Conservation (phyloP, 2,329 filamentous ascomycete species). For the Coleophoma crateriformis region DNA sequence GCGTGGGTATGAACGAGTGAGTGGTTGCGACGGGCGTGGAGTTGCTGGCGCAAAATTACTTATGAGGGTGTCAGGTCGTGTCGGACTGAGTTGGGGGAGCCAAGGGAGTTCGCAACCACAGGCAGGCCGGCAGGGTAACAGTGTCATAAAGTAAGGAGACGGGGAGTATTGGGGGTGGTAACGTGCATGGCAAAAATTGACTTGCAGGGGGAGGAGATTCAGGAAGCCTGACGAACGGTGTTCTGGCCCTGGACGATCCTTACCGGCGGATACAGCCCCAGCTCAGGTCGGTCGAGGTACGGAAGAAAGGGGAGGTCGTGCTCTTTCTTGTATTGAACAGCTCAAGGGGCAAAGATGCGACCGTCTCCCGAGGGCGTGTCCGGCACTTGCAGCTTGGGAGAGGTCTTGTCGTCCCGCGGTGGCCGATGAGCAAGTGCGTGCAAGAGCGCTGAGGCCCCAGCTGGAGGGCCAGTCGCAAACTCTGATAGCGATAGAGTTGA, state of each 20-base stretch:
- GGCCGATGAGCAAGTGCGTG: too few relatives aligned
- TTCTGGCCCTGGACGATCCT: neutral
- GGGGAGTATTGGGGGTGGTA: neutral
- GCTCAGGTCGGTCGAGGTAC: neutral
- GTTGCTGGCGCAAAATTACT: neutral
- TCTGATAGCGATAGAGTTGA: too few relatives aligned
- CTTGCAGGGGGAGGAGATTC: neutral
- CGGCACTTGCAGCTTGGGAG: too few relatives aligned
- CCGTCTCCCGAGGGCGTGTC: too few relatives aligned
- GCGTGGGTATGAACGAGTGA: neutral
- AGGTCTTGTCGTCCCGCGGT: too few relatives aligned
- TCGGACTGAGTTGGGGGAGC: neutral
- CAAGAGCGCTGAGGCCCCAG: too few relatives aligned
- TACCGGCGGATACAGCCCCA: too few relatives aligned
- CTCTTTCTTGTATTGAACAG: neutral
- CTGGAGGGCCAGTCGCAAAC: too few relatives aligned
- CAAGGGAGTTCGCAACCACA: neutral
- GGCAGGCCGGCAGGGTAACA: neutral
- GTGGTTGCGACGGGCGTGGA: neutral
- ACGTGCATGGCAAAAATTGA: too few relatives aligned
- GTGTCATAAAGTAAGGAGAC: neutral
- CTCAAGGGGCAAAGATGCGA: neutral
- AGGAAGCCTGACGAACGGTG: neutral
- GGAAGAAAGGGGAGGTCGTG: neutral
- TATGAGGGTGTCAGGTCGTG: neutral